These are phyloP conservation scores for Trichoderma oligosporum DNA, from an alignment of 2,329 filamentous ascomycete species.

Conservation along the genomic window DNA sequence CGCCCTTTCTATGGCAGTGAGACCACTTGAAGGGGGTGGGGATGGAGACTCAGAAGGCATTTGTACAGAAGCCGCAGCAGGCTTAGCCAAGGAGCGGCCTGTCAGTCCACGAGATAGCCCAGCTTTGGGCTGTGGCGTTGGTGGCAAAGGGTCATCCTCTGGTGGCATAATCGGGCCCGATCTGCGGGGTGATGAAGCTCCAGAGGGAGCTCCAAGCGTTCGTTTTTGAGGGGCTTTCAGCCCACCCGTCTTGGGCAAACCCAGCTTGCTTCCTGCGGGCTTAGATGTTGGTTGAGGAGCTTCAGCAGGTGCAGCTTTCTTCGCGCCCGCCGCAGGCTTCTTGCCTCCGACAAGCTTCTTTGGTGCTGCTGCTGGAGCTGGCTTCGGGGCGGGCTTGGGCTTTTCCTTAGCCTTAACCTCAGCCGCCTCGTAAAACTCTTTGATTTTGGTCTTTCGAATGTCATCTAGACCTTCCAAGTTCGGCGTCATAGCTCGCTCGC, in stretches of 20 bases:
- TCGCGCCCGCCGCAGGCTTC: conserved; percentile 41
- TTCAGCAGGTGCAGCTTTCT: conserved; percentile 36
- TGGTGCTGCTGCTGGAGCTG: conserved; percentile 45
- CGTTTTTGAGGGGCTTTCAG: conserved; percentile 60
- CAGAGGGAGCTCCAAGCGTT: conserved; percentile 46
- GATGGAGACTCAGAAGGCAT: conserved; percentile 55
- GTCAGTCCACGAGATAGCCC: conserved; percentile 76
- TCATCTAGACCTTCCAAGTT: conserved; percentile 91
- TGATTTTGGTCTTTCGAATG: conserved; percentile 91
- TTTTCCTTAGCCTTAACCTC: conserved; percentile 56
- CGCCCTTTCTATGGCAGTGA: conserved; percentile 79
- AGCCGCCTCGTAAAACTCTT: conserved; percentile 75
- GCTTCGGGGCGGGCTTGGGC: conserved; percentile 71
- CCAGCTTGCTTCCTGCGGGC: conserved; percentile 49
- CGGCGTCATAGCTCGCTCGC: conserved; percentile 90
- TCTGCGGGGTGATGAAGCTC: conserved; percentile 52
- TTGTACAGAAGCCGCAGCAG: conserved; percentile 50
- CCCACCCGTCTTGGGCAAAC: conserved; percentile 52
- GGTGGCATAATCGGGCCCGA: conserved; percentile 46
- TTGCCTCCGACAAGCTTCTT: conserved; percentile 43
- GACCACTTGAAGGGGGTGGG: conserved; percentile 58
- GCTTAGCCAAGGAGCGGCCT: conserved; percentile 79
- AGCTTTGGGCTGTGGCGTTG: conserved; percentile 55
- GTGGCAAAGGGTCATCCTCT: conserved; percentile 56
- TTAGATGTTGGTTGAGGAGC: conserved; percentile 55